A percentile compares a stretch with the other conserved stretches of the same genome.
These are phyloP conservation scores for Podila minutissima DNA, from an alignment of 192 early-diverging fungal species.

Conservation along the genomic window DNA sequence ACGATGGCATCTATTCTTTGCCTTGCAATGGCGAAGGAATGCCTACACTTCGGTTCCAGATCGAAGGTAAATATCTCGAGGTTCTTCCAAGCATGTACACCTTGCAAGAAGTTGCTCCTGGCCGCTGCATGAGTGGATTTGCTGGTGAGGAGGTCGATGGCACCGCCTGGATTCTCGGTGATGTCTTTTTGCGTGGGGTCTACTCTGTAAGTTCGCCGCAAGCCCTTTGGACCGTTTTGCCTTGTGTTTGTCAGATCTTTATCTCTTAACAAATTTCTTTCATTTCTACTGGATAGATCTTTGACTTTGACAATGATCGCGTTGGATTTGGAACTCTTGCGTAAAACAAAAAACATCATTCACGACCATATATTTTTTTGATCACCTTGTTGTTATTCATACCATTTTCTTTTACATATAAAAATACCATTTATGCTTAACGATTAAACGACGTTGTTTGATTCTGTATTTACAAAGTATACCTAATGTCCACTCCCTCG, in stretches of 20 bases:
- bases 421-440: background rate
- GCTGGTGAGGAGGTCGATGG: slow-evolving; percentile 46
- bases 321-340: slow-evolving; percentile 39
- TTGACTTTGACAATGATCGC: slow-evolving; percentile 45
- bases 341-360: background rate
- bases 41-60: slow-evolving; percentile 23
- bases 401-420: background rate
- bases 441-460: too few species aligned
- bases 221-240: background rate
- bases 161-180: slow-evolving; percentile 47
- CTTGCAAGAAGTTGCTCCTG: slow-evolving; percentile 38
- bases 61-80: slow-evolving; percentile 28
- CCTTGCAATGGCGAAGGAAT: slow-evolving; percentile 29
- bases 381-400: background rate
- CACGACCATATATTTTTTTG: too few species aligned
- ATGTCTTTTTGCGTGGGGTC: slow-evolving; percentile 43
- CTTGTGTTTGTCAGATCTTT: background rate
- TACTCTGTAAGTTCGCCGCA: slow-evolving; percentile 28
- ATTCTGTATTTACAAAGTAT: too few species aligned
- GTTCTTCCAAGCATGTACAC: slow-evolving; percentile 35
- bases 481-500: too few species aligned
- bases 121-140: slow-evolving; percentile 49
- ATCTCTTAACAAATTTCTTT: background rate
- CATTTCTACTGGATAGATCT: slow-evolving; percentile 10
- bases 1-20: slow-evolving; percentile 44